Base-by-base conservation (phyloP, 495 filamentous ascomycete species). In the Trichoderma gamsii region DNA sequence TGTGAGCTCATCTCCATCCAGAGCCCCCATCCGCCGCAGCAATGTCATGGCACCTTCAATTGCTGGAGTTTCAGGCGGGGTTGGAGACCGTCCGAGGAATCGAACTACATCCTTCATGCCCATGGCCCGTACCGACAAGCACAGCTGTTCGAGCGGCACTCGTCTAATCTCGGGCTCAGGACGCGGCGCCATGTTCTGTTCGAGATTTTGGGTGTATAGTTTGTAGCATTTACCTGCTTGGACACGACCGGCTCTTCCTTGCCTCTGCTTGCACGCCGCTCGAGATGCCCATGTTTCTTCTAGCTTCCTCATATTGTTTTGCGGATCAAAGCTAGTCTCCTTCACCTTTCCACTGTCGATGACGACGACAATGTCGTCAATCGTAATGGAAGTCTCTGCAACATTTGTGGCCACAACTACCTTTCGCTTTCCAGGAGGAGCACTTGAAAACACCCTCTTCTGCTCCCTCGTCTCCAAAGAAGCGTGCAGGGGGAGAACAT, bases 301-400 rank as follows among this genome's bases (percentile, higher is more conserved):
- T 1, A 99, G 87, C 71, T 91, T 91, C 52, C 97, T 91, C 87
- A 98, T 95, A 76, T 96, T 97, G 76, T 90, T 93, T 68, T 89
- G 87, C 0, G 93, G 88, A 76, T 97, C 93, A 72, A 93, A 99
- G 71, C 89, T 93, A 0, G 93, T 98, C 78, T 99, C 95, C 76
- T 98, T 98, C 25, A 99, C 94, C 41, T 91, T 87, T 21, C 95
- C 95, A 8, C 90, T 93, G 73, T 99, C 95, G 66, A 99, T 96
- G 64, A 99, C 96, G 27, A 93, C 95, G 15, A 98, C 93, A 43
- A 98, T 90, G 72, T 99, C 95, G 68, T 95, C 91, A 65, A 99
- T 99, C 0, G 95, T 99, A 70, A 99, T 98, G 12, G 95, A 98
- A 0, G 95, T 99, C 75, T 99, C 95, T 3, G 95, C 95, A 18